Conservation (phyloP, 2,329 filamentous ascomycete species). For the Colletotrichum cordylinicola region DNA sequence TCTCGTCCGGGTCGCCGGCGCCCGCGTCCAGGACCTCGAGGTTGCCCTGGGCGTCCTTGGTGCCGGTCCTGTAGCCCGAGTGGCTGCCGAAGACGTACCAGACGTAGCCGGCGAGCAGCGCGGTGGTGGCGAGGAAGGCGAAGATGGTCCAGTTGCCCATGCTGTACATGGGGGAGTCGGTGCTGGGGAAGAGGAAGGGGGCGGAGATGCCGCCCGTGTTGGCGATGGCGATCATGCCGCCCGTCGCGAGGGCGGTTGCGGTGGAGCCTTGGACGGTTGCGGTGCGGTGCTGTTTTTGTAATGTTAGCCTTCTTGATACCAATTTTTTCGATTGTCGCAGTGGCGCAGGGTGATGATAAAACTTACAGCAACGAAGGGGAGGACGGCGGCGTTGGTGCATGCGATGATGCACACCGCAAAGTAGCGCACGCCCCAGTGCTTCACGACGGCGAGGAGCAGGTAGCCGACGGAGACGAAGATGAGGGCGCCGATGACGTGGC, state of each 20-base stretch:
- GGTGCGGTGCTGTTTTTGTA: constrained; percentile 31
- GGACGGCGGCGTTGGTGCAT: constrained; percentile 37
- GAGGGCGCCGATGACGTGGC: constrained; percentile 33
- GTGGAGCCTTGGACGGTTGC: constrained; percentile 37
- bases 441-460: constrained; percentile 33
- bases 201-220: constrained; percentile 39
- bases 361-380: constrained; percentile 37
- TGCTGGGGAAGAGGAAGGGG: constrained; percentile 37
- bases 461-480: constrained; percentile 33
- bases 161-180: constrained; percentile 34
- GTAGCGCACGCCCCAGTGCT: constrained; percentile 33
- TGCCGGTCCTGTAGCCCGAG: constrained; percentile 34
- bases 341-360: not conserved
- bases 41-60: constrained; percentile 22
- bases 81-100: constrained; percentile 37
- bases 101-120: constrained; percentile 29
- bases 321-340: no score
- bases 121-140: constrained; percentile 31
- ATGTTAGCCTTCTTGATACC: no score
- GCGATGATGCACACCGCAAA: constrained; percentile 37
- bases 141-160: constrained; percentile 41
- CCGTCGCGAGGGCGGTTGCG: constrained; percentile 36
- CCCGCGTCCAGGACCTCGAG: constrained; percentile 28
- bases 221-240: constrained; percentile 38
- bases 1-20: constrained; percentile 22